Base-by-base conservation (phyloP, 768 basidiomycete species). In the Leccinum pellstonianum region DNA sequence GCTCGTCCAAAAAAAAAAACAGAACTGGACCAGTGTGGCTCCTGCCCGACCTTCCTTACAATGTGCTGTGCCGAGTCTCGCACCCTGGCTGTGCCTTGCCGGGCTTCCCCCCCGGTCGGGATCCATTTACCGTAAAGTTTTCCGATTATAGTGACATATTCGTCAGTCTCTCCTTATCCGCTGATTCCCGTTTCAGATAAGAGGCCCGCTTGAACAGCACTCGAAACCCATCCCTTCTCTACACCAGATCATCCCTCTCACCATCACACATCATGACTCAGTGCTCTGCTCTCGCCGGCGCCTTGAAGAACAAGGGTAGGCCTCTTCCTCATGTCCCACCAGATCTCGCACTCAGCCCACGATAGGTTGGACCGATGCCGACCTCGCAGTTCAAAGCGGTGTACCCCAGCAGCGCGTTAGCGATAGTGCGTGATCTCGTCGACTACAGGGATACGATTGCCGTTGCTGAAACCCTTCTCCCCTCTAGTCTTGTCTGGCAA, bases 251-350 rank as follows among this genome's bases (percentile, higher is more conserved):
- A 25, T 29, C 59, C 57, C 85, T 82, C 81, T 73, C 81, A 52
- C 76, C 81, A 56, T 76, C 80, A 74, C 81, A 52, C 79, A 74
- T 81, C 49, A 19, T 52, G 3, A 7, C 56, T 10, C 80, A 79
- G 68, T 90, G 88, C 73, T 64, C 78, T 64, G 86, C 86, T 51
- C 76, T 90, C 65, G 76, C 76, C 63, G 74, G 74, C 29, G 87
- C 86, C 12, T 77, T 83, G 75, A 54, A 65, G 1, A 75, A 68
- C 65, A 75, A 78, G 62, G 83, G 88, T 87, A 58, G n/a, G 60
- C 19, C 31, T 15, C 38, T 1, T 11, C 27, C 33, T 17, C 47
- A 8, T 15, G 19, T 15, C 5, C 2, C 19, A 29, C 41, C 17
- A 5, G 17, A 35, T 43, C 52, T 23, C 19, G 52, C 52, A 31